Evolutionary conservation across 2,329 filamentous ascomycete genomes (phyloP).

Genomic region (Penicillium sp.): DNA sequence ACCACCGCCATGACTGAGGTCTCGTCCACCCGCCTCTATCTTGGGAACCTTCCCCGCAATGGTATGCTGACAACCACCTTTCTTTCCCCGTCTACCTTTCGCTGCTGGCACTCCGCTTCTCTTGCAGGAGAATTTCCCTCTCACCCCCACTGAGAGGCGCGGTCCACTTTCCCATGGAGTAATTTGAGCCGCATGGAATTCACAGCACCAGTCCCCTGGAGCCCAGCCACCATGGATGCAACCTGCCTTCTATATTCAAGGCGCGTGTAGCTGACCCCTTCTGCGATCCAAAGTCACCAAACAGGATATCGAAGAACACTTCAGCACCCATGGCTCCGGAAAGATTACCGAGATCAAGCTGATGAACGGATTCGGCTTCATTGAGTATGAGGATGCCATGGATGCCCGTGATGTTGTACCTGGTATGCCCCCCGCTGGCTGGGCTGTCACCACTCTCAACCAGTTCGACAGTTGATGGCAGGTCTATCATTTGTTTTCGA

Average conservation of each 20-base stretch:
- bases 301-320: constrained; percentile 93
- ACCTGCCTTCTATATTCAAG: constrained; percentile 29
- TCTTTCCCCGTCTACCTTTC: constrained; percentile 18
- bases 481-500: constrained; percentile 12
- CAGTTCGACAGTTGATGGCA: not conserved
- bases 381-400: constrained; percentile 98
- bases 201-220: not conserved
- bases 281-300: constrained; percentile 71
- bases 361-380: constrained; percentile 99
- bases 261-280: constrained; percentile 8
- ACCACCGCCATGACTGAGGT: constrained; percentile 72
- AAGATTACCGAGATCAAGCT: constrained; percentile 99
- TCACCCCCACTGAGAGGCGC: not conserved
- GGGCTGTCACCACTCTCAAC: not conserved
- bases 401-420: constrained; percentile 98
- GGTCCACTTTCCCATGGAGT: constrained; percentile 11
- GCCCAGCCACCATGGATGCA: constrained; percentile 9
- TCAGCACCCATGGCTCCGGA: constrained; percentile 91
- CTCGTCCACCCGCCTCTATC: constrained; percentile 90
- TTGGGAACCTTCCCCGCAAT: constrained; percentile 95
- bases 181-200: constrained; percentile 3
- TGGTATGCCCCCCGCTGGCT: constrained; percentile 62
- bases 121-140: constrained; percentile 4
- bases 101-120: not conserved
- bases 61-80: constrained; percentile 63